phyloP scores from a whole-genome alignment of 352 stramenopile species.

The Phytopythium sindhum region DNA sequence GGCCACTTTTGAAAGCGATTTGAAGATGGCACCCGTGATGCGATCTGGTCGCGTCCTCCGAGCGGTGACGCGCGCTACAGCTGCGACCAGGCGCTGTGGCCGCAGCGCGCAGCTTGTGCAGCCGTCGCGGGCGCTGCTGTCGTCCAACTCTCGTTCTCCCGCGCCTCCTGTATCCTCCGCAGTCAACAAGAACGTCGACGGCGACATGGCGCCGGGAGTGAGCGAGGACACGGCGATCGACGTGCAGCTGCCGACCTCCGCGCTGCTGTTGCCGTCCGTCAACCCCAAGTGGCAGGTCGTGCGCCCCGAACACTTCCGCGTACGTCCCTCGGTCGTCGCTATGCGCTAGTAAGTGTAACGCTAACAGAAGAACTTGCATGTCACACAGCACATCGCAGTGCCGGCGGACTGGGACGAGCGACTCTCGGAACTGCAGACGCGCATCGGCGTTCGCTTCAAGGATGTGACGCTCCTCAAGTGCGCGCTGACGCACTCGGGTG shows the following conservation, averaged over 20 bases:
- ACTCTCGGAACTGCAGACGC: constrained; percentile 48
- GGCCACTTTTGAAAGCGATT: background rate
- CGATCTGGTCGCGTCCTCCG: background rate
- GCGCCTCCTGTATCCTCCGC: background rate
- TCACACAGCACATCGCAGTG: constrained; percentile 27
- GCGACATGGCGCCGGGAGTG: background rate
- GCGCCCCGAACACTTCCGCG: constrained; percentile 40
- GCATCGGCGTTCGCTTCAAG: constrained; percentile 58
- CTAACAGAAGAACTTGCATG: background rate
- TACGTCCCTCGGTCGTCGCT: constrained; percentile 13
- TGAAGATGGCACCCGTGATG: background rate
- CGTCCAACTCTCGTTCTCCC: background rate
- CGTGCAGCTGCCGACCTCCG: constrained; percentile 1
- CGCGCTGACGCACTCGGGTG: constrained; percentile 74
- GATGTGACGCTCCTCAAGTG: constrained; percentile 59
- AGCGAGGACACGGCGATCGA: background rate
- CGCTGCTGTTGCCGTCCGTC: constrained; percentile 24
- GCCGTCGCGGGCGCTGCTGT: background rate
- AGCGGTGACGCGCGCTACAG: background rate
- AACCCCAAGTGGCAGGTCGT: constrained; percentile 56
- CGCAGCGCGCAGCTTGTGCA: background rate
- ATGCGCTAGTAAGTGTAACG: too few species aligned
- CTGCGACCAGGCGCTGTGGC: background rate
- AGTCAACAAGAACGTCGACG: background rate
- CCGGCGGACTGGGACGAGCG: constrained; percentile 46